phyloP scores from a whole-genome alignment of 148 eudicot genomes.

The Fallopia convolvulus region DNA sequence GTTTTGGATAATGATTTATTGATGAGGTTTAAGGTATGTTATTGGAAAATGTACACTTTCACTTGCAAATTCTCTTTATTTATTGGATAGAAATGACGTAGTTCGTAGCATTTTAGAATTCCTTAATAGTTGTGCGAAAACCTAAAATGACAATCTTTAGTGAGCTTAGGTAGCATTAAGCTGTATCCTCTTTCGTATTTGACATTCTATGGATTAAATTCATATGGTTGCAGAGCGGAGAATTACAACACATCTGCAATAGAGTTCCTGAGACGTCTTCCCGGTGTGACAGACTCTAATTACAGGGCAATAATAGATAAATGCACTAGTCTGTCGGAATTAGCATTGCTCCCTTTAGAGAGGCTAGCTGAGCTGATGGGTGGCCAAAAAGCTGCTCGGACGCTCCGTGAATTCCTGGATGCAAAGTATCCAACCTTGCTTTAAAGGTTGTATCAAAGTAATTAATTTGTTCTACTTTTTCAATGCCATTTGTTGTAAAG shows the following conservation, averaged over 20 bases:
- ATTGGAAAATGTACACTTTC: neutral
- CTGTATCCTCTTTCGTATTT: neutral
- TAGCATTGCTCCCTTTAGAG: conserved; percentile 76
- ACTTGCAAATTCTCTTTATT: neutral
- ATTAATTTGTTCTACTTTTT: neutral
- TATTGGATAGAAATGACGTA: too few species aligned
- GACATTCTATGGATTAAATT: neutral
- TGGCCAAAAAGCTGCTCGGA: conserved; percentile 83
- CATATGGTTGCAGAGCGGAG: conserved; percentile 60
- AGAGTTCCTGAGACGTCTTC: conserved; percentile 88
- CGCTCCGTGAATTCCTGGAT: conserved; percentile 88
- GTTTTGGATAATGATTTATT: too few species aligned
- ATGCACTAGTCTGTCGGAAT: conserved; percentile 72
- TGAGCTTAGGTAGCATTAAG: too few species aligned
- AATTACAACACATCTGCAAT: conserved; percentile 94
- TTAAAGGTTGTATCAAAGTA: conserved; percentile 13
- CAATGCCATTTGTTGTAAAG: neutral
- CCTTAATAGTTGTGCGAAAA: too few species aligned
- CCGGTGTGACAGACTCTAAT: conserved; percentile 92
- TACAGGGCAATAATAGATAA: conserved; percentile 85
- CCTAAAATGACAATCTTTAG: too few species aligned
- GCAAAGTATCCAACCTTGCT: conserved; percentile 94
- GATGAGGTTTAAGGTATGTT: too few species aligned
- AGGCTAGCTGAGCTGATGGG: conserved; percentile 85
- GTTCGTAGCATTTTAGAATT: too few species aligned